Percentiles rank a stretch among this genome's conserved stretches.
Evolutionary conservation across 1,284 basidiomycete genomes (phyloP).

Genomic region (Trichosporon faecale): DNA sequence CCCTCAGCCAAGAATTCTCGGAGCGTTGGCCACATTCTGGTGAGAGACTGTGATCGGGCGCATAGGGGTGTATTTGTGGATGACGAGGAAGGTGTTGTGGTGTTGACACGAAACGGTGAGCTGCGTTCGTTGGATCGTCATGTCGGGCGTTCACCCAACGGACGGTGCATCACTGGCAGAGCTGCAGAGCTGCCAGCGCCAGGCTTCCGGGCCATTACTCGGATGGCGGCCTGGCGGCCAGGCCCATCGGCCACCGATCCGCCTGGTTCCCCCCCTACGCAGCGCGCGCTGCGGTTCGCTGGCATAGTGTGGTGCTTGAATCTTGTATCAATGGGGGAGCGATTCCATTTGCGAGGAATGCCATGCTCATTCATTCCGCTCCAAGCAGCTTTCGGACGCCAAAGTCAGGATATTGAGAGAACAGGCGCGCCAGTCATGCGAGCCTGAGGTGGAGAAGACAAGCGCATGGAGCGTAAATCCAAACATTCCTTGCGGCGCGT

Average conservation of each 20-base stretch:
- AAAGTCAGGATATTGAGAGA: not conserved
- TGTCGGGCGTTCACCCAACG: not conserved
- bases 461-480: not conserved
- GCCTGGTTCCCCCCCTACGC: no score
- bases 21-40: conserved; percentile 3
- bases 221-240: no score
- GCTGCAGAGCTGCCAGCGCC: no score
- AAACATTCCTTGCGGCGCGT: not conserved
- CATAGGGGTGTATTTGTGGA: not conserved
- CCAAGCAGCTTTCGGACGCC: no score
- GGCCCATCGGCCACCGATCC: not conserved
- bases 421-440: not conserved
- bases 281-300: no score
- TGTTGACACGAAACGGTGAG: not conserved
- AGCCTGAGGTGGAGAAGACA: not conserved
- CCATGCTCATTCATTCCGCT: not conserved
- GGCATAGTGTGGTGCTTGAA: no score
- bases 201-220: no score
- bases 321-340: no score
- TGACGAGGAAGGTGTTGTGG: not conserved
- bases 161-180: not conserved
- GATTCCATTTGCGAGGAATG: not conserved
- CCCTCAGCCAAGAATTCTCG: conserved; percentile 12
- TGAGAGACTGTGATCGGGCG: not conserved
- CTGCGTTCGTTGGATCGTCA: not conserved